These are phyloP conservation scores for Monilinia aucupariae DNA, from an alignment of 2,329 filamentous ascomycete species.

Conservation along the genomic window DNA sequence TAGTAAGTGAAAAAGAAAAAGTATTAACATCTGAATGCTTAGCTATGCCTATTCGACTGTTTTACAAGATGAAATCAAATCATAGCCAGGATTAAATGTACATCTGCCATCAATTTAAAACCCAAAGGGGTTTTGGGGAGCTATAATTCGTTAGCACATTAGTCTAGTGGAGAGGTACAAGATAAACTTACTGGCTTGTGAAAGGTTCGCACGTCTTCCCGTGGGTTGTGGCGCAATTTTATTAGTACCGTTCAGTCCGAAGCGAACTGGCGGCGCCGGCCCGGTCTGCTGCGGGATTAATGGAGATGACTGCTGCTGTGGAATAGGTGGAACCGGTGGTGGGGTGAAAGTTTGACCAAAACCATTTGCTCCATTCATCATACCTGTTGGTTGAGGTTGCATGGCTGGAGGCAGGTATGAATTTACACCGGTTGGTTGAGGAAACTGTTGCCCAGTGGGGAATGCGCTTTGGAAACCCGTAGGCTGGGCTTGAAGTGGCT, in stretches of 20 bases:
- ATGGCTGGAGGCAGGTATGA: slow-evolving; percentile 53
- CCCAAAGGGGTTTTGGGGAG: slow-evolving; percentile 65
- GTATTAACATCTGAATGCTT: slow-evolving; percentile 29
- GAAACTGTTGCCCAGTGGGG: slow-evolving; percentile 35
- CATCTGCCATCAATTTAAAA: slow-evolving; percentile 44
- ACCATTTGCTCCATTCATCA: slow-evolving; percentile 47
- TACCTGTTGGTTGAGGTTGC: slow-evolving; percentile 54
- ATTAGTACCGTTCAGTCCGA: slow-evolving; percentile 71
- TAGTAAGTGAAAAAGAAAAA: slow-evolving; percentile 12
- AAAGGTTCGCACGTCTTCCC: slow-evolving; percentile 81
- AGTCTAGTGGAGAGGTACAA: slow-evolving; percentile 2
- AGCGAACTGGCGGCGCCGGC: slow-evolving; percentile 80
- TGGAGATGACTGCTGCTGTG: slow-evolving; percentile 55
- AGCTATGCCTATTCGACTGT: slow-evolving; percentile 29
- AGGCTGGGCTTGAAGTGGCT: slow-evolving; percentile 48
- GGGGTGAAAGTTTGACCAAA: slow-evolving; percentile 41
- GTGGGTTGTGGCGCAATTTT: slow-evolving; percentile 82
- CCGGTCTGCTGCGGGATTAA: slow-evolving; percentile 75
- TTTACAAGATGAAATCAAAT: slow-evolving; percentile 29
- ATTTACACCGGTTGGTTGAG: slow-evolving; percentile 45
- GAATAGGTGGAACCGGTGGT: slow-evolving; percentile 45
- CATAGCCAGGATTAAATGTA: slow-evolving; percentile 26
- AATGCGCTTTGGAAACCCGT: slow-evolving; percentile 45
- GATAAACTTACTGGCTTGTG: slow-evolving; percentile 79
- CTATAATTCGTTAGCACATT: slow-evolving; percentile 38